Evolutionary conservation across 2,329 filamentous ascomycete genomes (phyloP).

Genomic region (Ceratocystis lukuohia): DNA sequence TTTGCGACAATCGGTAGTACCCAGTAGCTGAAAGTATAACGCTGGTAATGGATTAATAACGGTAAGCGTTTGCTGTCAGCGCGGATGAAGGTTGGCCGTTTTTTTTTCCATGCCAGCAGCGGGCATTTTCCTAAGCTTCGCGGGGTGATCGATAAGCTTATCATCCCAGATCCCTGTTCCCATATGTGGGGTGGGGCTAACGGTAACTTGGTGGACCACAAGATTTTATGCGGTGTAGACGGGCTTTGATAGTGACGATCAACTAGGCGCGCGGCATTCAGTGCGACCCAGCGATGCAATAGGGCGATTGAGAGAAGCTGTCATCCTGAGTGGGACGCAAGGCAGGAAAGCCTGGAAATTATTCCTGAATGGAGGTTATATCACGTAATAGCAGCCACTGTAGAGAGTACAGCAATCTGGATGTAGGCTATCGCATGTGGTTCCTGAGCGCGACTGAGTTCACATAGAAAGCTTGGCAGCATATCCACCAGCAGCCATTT

Average conservation of each 20-base stretch:
- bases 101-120: too few species aligned
- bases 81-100: too few species aligned
- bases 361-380: background rate
- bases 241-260: background rate
- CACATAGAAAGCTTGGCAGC: too few species aligned
- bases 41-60: too few species aligned
- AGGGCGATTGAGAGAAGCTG: background rate
- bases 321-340: background rate
- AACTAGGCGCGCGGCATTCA: background rate
- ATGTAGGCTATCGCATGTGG: too few species aligned
- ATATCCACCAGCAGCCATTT: too few species aligned
- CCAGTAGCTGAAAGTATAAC: too few species aligned
- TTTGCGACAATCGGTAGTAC: too few species aligned
- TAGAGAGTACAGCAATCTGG: background rate
- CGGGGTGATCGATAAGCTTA: slow-evolving; percentile 7
- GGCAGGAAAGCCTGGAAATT: background rate
- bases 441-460: too few species aligned
- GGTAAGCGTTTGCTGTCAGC: too few species aligned
- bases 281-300: background rate
- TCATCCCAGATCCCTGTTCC: slow-evolving; percentile 2
- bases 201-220: background rate
- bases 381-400: background rate
- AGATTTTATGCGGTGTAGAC: background rate
- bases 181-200: background rate
- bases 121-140: background rate